Conservation (phyloP, 148 eudicot genomes). For the Vaccinium vitisidaea region DNA sequence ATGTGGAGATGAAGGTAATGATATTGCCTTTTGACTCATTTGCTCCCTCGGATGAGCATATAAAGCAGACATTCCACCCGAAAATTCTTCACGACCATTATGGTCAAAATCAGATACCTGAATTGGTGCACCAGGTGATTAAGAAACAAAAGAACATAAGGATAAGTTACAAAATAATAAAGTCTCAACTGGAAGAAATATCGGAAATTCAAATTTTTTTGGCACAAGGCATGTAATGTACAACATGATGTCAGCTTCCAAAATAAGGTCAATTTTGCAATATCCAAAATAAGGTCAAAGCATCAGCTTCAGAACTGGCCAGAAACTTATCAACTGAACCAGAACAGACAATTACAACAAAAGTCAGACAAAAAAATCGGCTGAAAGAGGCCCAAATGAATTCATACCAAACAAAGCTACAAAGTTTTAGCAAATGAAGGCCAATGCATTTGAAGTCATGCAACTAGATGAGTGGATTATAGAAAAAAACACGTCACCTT, state of each 20-base stretch:
- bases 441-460: background rate
- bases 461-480: background rate
- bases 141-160: conserved; percentile 9
- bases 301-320: background rate
- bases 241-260: background rate
- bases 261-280: conserved; percentile 3
- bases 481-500: background rate
- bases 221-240: background rate
- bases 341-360: background rate
- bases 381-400: background rate
- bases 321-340: background rate
- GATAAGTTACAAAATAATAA: background rate
- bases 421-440: background rate
- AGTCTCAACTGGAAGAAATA: background rate
- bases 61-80: conserved; percentile 50
- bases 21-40: conserved; percentile 69
- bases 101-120: conserved; percentile 56
- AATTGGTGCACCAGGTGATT: conserved; percentile 15
- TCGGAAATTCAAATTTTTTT: background rate
- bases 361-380: background rate
- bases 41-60: conserved; percentile 58
- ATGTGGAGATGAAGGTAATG: conserved; percentile 96
- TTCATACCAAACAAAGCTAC: background rate
- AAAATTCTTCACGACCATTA: conserved; percentile 49
- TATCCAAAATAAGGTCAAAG: background rate